A percentile compares a stretch with the other conserved stretches of the same genome.
Evolutionary conservation across 495 filamentous ascomycete genomes (phyloP).

Genomic region (Aspergillus avenaceus): DNA sequence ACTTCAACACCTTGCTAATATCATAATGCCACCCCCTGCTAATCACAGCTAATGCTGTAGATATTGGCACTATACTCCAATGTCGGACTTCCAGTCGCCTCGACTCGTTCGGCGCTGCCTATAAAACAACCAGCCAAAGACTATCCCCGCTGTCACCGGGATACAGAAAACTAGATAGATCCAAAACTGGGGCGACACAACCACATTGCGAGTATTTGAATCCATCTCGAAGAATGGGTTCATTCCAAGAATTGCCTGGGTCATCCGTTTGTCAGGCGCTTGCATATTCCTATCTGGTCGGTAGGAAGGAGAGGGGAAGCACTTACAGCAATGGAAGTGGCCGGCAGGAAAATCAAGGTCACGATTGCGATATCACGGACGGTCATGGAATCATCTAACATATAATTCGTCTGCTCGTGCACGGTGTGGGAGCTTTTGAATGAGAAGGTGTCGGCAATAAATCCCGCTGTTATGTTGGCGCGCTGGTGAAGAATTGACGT

Average conservation of each 20-base stretch:
- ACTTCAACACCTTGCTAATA: too few relatives aligned
- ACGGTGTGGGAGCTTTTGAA: slow-evolving; percentile 34
- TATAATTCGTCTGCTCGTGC: slow-evolving; percentile 31
- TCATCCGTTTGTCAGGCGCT: slow-evolving; percentile 2
- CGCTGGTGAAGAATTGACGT: slow-evolving; percentile 28
- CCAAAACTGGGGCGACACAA: slow-evolving; percentile 31
- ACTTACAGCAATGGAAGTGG: slow-evolving; percentile 42
- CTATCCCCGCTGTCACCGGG: slow-evolving; percentile 23
- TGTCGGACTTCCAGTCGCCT: background rate
- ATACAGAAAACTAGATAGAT: slow-evolving; percentile 28
- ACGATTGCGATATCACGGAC: slow-evolving; percentile 38
- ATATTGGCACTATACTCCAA: background rate
- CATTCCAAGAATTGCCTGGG: slow-evolving; percentile 34
- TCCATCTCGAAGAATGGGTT: slow-evolving; percentile 33
- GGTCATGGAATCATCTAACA: slow-evolving; percentile 30
- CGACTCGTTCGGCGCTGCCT: background rate
- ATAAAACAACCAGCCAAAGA: slow-evolving; percentile 19
- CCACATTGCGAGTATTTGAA: slow-evolving; percentile 14
- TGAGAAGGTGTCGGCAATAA: slow-evolving; percentile 33
- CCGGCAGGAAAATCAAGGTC: slow-evolving; percentile 40
- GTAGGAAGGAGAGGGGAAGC: too few relatives aligned
- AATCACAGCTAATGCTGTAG: background rate
- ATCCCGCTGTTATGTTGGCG: slow-evolving; percentile 25
- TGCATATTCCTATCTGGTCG: background rate
- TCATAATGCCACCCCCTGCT: too few relatives aligned